A percentile compares a stretch with the other conserved stretches of the same genome.
phyloP scores from a whole-genome alignment of 1,284 basidiomycete species.

The Bondarzewia mesenterica region DNA sequence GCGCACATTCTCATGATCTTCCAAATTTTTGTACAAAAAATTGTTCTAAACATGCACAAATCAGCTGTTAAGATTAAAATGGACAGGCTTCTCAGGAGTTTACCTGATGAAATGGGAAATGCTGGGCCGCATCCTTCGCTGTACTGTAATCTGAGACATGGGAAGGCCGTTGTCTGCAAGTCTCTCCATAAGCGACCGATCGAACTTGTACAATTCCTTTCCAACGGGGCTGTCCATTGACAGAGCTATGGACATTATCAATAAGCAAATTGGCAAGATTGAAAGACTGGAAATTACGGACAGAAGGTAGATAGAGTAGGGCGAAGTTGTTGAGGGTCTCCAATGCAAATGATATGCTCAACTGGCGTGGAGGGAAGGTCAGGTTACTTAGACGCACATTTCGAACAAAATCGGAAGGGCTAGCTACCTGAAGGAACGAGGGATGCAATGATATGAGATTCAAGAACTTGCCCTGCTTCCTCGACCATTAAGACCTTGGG shows the following conservation, averaged over 20 bases:
- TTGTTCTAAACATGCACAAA: conserved; percentile 32
- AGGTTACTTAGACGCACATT: too few species aligned
- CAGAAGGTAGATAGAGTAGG: conserved; percentile 60
- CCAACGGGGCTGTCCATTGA: conserved; percentile 32
- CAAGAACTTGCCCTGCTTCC: conserved; percentile 73
- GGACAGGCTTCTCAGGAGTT: too few species aligned
- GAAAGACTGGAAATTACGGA: conserved; percentile 17
- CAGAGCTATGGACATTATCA: conserved; percentile 22
- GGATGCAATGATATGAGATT: conserved; percentile 59
- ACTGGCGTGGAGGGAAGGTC: conserved; percentile 17
- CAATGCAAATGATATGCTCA: conserved; percentile 60
- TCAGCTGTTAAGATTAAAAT: background rate
- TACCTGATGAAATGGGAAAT: conserved; percentile 34
- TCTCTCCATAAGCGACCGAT: conserved; percentile 41
- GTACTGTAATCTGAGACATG: conserved; percentile 34
- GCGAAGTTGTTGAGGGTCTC: conserved; percentile 64
- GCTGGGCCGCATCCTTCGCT: conserved; percentile 36
- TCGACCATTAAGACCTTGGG: conserved; percentile 24
- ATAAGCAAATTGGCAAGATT: background rate
- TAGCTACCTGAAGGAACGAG: conserved; percentile 41
- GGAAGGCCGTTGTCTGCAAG: conserved; percentile 28
- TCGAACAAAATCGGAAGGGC: background rate
- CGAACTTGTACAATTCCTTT: conserved; percentile 30
- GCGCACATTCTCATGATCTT: conserved; percentile 45
- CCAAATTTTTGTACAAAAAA: conserved; percentile 48